Evolutionary conservation across 306 rosid species (phyloP).

Genomic region (Datisca glomerata): DNA sequence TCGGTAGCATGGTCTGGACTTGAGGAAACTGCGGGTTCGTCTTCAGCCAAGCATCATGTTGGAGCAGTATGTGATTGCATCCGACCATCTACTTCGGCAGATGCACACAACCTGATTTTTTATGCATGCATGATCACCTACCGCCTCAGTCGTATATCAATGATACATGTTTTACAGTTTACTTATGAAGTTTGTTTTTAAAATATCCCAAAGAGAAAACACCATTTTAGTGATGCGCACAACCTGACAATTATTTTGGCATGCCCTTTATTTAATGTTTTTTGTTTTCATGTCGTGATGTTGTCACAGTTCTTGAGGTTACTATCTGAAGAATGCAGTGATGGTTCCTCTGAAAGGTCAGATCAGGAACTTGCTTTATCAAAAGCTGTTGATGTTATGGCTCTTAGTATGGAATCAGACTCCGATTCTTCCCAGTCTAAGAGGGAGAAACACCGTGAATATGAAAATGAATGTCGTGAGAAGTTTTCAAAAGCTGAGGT

Average conservation of each 20-base stretch:
- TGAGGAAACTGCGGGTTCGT: constrained; percentile 73
- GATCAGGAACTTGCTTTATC: constrained; percentile 67
- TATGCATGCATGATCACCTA: too few species aligned
- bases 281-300: background rate
- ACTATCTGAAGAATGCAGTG: constrained; percentile 51
- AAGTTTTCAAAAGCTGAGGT: constrained; percentile 34
- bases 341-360: constrained; percentile 30
- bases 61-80: constrained; percentile 60
- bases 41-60: constrained; percentile 57
- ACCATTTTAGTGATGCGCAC: too few species aligned
- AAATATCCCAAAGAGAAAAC: too few species aligned
- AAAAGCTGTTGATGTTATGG: constrained; percentile 46
- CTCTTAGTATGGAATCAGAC: constrained; percentile 31
- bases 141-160: too few species aligned
- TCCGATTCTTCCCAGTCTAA: constrained; percentile 27
- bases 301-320: constrained; percentile 61
- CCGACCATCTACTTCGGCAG: too few species aligned
- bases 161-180: background rate
- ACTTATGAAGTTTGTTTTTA: background rate
- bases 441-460: constrained; percentile 47
- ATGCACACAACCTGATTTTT: too few species aligned
- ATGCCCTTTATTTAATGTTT: too few species aligned
- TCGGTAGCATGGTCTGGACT: constrained; percentile 78
- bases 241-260: too few species aligned
- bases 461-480: constrained; percentile 48